phyloP scores from a whole-genome alignment of 176 grass and related monocot species.

The Sorghum bicolor region DNA sequence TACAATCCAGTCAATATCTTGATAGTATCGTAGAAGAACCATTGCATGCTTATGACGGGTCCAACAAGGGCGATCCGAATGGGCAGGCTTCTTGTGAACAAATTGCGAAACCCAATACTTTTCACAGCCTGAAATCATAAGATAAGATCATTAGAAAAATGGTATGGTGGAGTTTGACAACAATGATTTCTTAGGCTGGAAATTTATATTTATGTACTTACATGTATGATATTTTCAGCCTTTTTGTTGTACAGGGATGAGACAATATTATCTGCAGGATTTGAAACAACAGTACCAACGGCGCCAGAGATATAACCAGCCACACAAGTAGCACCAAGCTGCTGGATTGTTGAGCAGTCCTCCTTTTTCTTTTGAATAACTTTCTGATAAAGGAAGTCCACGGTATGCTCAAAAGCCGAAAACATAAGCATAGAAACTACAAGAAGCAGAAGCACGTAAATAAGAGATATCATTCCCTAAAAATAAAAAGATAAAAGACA shows the following conservation, averaged over 20 bases:
- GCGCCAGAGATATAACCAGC: conserved; percentile 85
- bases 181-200: neutral
- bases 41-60: conserved; percentile 88
- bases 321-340: conserved; percentile 86
- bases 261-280: conserved; percentile 95
- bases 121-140: conserved; percentile 60
- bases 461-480: neutral
- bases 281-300: conserved; percentile 86
- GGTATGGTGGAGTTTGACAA: neutral
- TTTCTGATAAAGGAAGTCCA: conserved; percentile 67
- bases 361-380: conserved; percentile 79
- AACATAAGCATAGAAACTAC: conserved; percentile 98
- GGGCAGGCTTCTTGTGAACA: conserved; percentile 92
- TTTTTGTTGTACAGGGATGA: conserved; percentile 96
- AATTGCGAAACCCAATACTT: conserved; percentile 68
- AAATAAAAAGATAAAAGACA: neutral
- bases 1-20: conserved; percentile 91
- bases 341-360: conserved; percentile 73
- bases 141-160: conserved; percentile 19
- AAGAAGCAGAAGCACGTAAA: neutral
- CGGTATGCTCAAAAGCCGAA: conserved; percentile 82
- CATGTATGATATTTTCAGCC: conserved; percentile 65
- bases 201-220: conserved; percentile 25
- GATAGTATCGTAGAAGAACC: conserved; percentile 95
- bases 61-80: conserved; percentile 85